A percentile compares a stretch with the other conserved stretches of the same genome.
These are phyloP conservation scores for Phytopythium litorale DNA, from an alignment of 352 stramenopile genomes.

Conservation along the genomic window DNA sequence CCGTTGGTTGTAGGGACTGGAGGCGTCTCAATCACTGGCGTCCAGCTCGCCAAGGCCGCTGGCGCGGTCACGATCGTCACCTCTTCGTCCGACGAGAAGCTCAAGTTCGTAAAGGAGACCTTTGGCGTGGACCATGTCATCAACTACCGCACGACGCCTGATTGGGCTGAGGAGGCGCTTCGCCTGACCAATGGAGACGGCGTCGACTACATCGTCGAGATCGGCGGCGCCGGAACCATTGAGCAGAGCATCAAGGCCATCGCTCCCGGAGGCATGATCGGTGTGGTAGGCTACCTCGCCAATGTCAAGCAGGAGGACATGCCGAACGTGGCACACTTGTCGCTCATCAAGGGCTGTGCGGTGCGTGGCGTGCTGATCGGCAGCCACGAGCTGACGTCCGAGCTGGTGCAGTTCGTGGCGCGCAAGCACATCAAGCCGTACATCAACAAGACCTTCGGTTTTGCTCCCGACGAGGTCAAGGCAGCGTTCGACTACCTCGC, in stretches of 20 bases:
- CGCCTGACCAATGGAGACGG: conserved; percentile 17
- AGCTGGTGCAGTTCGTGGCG: conserved; percentile 21
- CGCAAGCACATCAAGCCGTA: conserved; percentile 19
- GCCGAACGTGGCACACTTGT: conserved; percentile 20
- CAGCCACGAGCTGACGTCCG: conserved; percentile 17
- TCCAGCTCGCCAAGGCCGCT: conserved; percentile 27
- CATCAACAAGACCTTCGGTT: conserved; percentile 25
- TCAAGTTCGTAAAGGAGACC: conserved; percentile 24
- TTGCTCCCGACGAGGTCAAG: conserved; percentile 15
- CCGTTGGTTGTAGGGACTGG: conserved; percentile 18
- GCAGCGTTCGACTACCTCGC: conserved; percentile 23
- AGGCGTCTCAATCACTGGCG: conserved; percentile 27
- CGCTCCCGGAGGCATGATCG: conserved; percentile 21
- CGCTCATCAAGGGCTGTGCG: conserved; percentile 17
- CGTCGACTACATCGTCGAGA: conserved; percentile 32
- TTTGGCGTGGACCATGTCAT: conserved; percentile 25
- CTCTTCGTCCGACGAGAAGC: conserved; percentile 17
- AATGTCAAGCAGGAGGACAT: conserved; percentile 26
- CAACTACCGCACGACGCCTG: conserved; percentile 27
- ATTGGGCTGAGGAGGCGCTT: conserved; percentile 24
- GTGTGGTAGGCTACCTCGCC: conserved; percentile 23
- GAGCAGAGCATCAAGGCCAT: conserved; percentile 26
- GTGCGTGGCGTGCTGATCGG: conserved; percentile 19
- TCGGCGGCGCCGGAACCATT: conserved; percentile 29
- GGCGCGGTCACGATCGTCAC: conserved; percentile 29